A percentile compares a stretch with the other conserved stretches of the same genome.
phyloP scores from a whole-genome alignment of 169 alveolate genomes.

The Cryptosporidium ubiquitum region DNA sequence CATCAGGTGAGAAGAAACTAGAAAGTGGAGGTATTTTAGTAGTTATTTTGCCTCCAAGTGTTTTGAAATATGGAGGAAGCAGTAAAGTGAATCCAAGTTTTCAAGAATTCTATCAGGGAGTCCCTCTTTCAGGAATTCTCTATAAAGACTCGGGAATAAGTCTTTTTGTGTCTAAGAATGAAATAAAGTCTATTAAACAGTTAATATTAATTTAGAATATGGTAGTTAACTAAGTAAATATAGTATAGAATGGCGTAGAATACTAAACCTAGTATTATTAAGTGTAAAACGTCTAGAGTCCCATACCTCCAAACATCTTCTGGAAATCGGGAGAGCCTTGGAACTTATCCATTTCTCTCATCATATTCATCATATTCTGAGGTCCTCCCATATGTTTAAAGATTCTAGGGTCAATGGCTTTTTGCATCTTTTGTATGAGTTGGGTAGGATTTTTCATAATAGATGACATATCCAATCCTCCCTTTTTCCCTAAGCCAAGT shows the following conservation, averaged over 20 bases:
- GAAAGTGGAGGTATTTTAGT: conserved; percentile 48
- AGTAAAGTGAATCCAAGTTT: conserved; percentile 20
- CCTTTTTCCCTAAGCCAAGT: conserved; percentile 91
- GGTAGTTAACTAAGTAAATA: not conserved
- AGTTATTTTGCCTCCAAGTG: conserved; percentile 24
- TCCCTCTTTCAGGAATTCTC: conserved; percentile 20
- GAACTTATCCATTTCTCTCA: conserved; percentile 88
- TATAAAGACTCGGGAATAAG: conserved; percentile 29
- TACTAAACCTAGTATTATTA: not conserved
- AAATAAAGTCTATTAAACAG: conserved; percentile 25
- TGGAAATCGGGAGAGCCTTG: conserved; percentile 66
- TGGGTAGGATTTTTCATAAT: conserved; percentile 94
- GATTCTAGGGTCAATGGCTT: conserved; percentile 95
- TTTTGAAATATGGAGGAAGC: conserved; percentile 1
- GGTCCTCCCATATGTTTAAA: conserved; percentile 97
- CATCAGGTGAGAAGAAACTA: not conserved
- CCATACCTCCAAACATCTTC: conserved; percentile 70
- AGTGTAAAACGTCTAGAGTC: not conserved
- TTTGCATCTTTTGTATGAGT: conserved; percentile 92
- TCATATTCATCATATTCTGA: conserved; percentile 92
- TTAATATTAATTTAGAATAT: not conserved
- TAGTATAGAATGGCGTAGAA: not conserved
- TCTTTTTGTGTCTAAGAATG: conserved; percentile 25
- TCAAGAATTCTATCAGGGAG: conserved; percentile 19
- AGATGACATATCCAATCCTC: conserved; percentile 86